Percentiles rank a stretch among this genome's conserved stretches.
Evolutionary conservation across 2,329 filamentous ascomycete genomes (phyloP).

Genomic region (Penicillium paneum): DNA sequence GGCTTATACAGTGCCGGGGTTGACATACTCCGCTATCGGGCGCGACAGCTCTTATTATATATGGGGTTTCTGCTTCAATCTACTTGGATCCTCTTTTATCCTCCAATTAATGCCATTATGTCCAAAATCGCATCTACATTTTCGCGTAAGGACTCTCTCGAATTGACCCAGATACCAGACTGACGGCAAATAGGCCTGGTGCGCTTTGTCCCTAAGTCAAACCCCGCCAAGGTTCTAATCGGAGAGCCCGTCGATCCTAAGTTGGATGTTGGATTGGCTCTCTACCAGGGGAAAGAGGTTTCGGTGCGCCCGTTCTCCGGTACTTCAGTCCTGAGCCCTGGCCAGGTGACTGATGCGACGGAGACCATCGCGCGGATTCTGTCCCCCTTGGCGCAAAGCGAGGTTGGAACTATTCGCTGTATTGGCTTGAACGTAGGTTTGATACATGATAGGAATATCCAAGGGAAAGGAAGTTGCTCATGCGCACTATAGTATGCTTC

Average conservation of each 20-base stretch:
- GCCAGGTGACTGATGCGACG: slow-evolving; percentile 47
- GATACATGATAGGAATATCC: not conserved
- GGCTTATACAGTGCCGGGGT: slow-evolving; percentile 22
- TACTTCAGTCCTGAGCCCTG: slow-evolving; percentile 55
- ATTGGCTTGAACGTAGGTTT: slow-evolving; percentile 54
- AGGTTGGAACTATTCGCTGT: slow-evolving; percentile 58
- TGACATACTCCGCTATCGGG: slow-evolving; percentile 25
- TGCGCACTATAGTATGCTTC: slow-evolving; percentile 42
- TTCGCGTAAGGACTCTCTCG: slow-evolving; percentile 26
- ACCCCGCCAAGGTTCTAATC: slow-evolving; percentile 50
- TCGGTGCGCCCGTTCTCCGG: slow-evolving; percentile 57
- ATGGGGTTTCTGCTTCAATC: not conserved
- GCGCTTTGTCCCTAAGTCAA: slow-evolving; percentile 56
- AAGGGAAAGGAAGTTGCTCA: not conserved
- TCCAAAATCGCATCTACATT: slow-evolving; percentile 39
- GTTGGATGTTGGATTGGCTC: slow-evolving; percentile 57
- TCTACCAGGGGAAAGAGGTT: slow-evolving; percentile 57
- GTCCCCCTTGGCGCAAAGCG: slow-evolving; percentile 49
- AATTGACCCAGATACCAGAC: not conserved
- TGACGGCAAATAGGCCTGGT: slow-evolving; percentile 51
- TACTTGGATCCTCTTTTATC: not conserved
- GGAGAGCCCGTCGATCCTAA: slow-evolving; percentile 54
- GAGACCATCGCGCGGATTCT: slow-evolving; percentile 45
- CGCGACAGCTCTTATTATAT: not conserved
- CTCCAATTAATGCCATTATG: slow-evolving; percentile 20